Conservation (phyloP, 768 basidiomycete species). For the Kwoniella bestiolae region DNA sequence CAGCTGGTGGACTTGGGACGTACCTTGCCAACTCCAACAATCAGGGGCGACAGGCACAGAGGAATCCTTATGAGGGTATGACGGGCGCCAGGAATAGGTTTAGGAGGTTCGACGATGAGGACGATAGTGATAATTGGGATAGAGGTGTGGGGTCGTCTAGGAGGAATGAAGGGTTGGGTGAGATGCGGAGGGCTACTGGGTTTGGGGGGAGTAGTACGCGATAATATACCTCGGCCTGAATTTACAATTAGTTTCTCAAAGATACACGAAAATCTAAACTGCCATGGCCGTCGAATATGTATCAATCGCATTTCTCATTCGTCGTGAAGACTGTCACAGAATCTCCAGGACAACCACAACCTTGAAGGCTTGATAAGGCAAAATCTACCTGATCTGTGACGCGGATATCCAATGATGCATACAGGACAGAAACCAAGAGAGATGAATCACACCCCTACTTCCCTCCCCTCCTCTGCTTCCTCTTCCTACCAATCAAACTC, state of each 20-base stretch:
- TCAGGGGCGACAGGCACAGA: conserved; percentile 17
- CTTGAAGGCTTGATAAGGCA: too few species aligned
- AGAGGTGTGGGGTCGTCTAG: conserved; percentile 57
- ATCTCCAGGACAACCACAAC: too few species aligned
- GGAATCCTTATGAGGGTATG: background rate
- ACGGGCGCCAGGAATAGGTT: background rate
- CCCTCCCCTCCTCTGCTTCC: conserved; percentile 65
- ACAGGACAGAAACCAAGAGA: background rate
- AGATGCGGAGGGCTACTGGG: conserved; percentile 74
- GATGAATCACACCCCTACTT: conserved; percentile 8
- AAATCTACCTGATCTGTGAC: too few species aligned
- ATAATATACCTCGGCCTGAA: conserved; percentile 58
- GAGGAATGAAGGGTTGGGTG: conserved; percentile 54
- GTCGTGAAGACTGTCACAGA: too few species aligned
- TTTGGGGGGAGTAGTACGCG: conserved; percentile 77
- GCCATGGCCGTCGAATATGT: too few species aligned
- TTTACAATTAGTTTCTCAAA: too few species aligned
- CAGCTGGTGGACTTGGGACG: conserved; percentile 71
- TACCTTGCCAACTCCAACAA: conserved; percentile 37
- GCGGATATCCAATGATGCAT: background rate
- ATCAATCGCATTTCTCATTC: too few species aligned
- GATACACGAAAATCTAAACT: too few species aligned
- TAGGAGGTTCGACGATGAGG: conserved; percentile 23
- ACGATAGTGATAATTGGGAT: conserved; percentile 13
- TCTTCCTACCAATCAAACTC: conserved; percentile 77